Conservation (phyloP, 1,284 basidiomycete species). For the Ganoderma leucocontextum region DNA sequence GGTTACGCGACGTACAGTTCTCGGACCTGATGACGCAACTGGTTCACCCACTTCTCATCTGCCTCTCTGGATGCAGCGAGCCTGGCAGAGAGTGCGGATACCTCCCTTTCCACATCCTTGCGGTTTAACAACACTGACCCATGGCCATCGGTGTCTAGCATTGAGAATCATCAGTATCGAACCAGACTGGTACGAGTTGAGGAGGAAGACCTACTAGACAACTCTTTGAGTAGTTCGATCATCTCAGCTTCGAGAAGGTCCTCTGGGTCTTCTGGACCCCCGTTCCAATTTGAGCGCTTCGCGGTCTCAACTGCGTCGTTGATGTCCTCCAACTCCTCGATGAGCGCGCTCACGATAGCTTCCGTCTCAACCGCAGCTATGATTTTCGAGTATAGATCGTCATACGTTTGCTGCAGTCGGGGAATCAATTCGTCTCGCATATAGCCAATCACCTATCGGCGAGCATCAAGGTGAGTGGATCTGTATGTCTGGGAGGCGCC, state of each 20-base stretch:
- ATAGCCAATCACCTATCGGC: slow-evolving; percentile 21
- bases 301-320: slow-evolving; percentile 34
- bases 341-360: slow-evolving; percentile 35
- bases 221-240: slow-evolving; percentile 28
- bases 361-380: slow-evolving; percentile 31
- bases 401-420: slow-evolving; percentile 21
- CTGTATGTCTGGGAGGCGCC: too few relatives aligned
- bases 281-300: background rate
- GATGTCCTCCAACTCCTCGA: slow-evolving; percentile 42
- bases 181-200: too few relatives aligned
- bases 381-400: slow-evolving; percentile 16
- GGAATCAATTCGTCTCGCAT: slow-evolving; percentile 30
- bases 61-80: slow-evolving; percentile 7
- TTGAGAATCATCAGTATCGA: background rate
- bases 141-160: slow-evolving; percentile 13
- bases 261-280: background rate
- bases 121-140: slow-evolving; percentile 36
- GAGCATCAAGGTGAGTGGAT: background rate
- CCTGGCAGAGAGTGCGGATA: slow-evolving; percentile 22
- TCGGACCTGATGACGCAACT: slow-evolving; percentile 17
- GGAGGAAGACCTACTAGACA: slow-evolving; percentile 22
- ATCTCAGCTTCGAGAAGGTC: slow-evolving; percentile 24
- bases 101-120: slow-evolving; percentile 31
- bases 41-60: slow-evolving; percentile 26
- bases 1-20: slow-evolving; percentile 24